These are phyloP conservation scores for Salix exigua DNA, from an alignment of 345 rosid genomes.

Conservation along the genomic window DNA sequence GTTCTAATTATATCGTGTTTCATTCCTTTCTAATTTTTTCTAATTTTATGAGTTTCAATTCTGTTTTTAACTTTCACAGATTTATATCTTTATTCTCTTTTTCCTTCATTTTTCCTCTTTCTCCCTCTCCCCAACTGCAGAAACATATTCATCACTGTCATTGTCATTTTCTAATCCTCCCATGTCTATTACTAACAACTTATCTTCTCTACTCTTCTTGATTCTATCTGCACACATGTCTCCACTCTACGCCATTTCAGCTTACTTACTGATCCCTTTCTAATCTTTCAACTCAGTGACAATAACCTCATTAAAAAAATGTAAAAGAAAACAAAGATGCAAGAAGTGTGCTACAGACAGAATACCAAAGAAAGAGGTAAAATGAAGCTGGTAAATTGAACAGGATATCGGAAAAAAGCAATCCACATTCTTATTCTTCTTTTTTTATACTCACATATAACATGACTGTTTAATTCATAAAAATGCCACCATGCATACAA, in stretches of 20 bases:
- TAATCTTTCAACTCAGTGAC: background rate
- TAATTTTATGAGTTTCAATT: background rate
- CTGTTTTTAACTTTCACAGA: background rate
- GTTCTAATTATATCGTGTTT: background rate
- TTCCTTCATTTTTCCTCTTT: background rate
- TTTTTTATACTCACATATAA: background rate
- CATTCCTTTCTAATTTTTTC: background rate
- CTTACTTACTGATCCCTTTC: background rate
- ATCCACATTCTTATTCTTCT: background rate
- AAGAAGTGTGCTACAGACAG: too few species aligned
- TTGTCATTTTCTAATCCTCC: background rate
- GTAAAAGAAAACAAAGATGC: background rate
- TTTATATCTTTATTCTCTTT: background rate
- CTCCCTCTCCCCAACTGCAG: background rate
- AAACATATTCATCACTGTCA: background rate
- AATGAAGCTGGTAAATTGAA: background rate
- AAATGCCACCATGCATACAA: background rate
- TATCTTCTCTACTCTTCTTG: background rate
- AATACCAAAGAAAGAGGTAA: background rate
- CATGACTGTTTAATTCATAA: background rate
- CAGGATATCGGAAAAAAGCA: background rate
- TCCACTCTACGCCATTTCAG: background rate
- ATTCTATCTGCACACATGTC: background rate
- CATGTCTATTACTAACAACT: too few species aligned
- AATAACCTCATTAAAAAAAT: background rate